A percentile compares a stretch with the other conserved stretches of the same genome.
Evolutionary conservation across 257 asterid species (phyloP).

Genomic region (Pogostemon cablin): DNA sequence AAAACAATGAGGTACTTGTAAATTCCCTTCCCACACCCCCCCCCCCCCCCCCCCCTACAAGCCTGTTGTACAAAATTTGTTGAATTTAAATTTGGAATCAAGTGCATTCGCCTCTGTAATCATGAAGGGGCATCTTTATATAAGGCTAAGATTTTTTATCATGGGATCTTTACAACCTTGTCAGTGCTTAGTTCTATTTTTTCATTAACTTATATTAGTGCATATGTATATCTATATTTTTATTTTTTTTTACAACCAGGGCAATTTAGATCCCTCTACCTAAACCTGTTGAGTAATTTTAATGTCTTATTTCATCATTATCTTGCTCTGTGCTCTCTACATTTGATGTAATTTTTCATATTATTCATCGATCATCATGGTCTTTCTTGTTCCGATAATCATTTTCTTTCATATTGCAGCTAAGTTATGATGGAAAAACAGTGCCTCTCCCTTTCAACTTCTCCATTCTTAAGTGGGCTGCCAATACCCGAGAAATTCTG

Average conservation of each 20-base stretch:
- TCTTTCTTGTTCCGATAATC: not conserved
- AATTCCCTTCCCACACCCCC: too few species aligned
- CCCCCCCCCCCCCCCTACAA: too few species aligned
- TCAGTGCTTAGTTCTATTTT: not conserved
- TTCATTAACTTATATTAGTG: not conserved
- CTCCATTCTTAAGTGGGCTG: slow-evolving; percentile 69
- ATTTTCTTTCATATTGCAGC: slow-evolving; percentile 47
- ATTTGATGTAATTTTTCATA: not conserved
- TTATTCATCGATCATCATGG: not conserved
- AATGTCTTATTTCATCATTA: not conserved
- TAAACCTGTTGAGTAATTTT: slow-evolving; percentile 9
- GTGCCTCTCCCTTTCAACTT: slow-evolving; percentile 78
- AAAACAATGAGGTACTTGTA: slow-evolving; percentile 63
- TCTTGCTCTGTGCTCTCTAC: not conserved
- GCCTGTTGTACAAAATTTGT: slow-evolving; percentile 4
- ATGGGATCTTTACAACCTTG: not conserved
- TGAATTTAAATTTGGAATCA: slow-evolving; percentile 4
- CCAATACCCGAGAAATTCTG: slow-evolving; percentile 67
- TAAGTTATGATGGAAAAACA: slow-evolving; percentile 58
- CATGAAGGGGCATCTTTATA: not conserved
- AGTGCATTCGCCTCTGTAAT: slow-evolving; percentile 1
- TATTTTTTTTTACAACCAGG: not conserved
- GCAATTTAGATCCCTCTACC: not conserved
- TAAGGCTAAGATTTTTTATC: not conserved
- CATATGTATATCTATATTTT: not conserved